Conservation (phyloP, 345 rosid genomes). For the Lepidium sativum region DNA sequence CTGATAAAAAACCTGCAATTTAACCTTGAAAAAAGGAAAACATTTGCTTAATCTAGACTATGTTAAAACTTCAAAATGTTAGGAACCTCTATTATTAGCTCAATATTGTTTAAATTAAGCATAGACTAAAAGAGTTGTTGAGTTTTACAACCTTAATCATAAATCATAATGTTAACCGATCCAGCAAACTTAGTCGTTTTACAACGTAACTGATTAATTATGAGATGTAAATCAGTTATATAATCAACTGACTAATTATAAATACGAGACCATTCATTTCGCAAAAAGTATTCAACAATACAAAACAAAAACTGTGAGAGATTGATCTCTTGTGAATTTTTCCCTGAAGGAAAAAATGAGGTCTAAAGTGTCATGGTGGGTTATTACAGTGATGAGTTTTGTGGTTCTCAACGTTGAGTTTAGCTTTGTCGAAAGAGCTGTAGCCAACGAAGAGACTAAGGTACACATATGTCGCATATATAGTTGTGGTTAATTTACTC, state of each 20-base stretch:
- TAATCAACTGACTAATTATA: background rate
- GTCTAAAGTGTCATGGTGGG: background rate
- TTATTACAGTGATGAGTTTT: background rate
- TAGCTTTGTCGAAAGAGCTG: background rate
- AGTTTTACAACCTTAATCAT: background rate
- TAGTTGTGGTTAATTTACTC: background rate
- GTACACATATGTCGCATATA: no score
- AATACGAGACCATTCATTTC: background rate
- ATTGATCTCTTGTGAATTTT: background rate
- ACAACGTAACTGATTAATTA: background rate
- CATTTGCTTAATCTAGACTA: background rate
- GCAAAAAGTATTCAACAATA: background rate
- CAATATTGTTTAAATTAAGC: background rate
- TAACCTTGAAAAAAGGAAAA: background rate
- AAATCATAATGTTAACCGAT: background rate
- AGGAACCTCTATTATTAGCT: background rate
- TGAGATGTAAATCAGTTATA: background rate
- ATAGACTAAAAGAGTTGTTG: background rate
- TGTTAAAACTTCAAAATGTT: background rate
- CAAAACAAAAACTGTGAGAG: background rate
- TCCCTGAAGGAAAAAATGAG: background rate
- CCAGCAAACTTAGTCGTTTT: background rate
- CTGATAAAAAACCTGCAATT: background rate
- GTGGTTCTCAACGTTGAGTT: background rate
- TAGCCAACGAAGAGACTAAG: conserved; percentile 7